These are phyloP conservation scores for Puccinellia tenuiflora DNA, from an alignment of 176 grass and related monocot genomes.

Conservation along the genomic window DNA sequence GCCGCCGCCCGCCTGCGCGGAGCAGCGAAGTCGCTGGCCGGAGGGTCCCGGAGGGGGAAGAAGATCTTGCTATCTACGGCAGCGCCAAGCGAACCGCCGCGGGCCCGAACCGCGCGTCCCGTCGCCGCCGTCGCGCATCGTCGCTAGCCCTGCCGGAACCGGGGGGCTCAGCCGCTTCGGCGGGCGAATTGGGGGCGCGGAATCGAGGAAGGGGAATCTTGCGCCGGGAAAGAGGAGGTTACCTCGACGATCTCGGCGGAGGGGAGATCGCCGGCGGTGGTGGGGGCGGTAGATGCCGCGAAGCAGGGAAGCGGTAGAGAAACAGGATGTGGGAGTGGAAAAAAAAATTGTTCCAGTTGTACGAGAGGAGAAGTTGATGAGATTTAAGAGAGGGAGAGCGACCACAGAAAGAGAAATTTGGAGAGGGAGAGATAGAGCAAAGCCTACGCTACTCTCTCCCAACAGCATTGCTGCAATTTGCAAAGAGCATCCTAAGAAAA, in stretches of 20 bases:
- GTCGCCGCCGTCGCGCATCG: not conserved
- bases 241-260: slow-evolving; percentile 22
- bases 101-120: not conserved
- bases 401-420: not conserved
- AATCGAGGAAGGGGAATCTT: not conserved
- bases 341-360: not conserved
- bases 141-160: not conserved
- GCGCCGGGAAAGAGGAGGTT: not conserved
- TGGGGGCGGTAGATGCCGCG: slow-evolving; percentile 31
- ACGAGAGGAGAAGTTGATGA: slow-evolving; percentile 11
- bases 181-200: not conserved
- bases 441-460: not conserved
- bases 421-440: not conserved
- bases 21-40: not conserved
- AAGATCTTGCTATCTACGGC: slow-evolving; percentile 5
- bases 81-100: not conserved
- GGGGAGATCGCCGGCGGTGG: not conserved
- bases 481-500: not conserved
- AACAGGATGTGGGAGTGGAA: not conserved
- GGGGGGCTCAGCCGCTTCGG: not conserved
- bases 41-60: not conserved
- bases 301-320: not conserved
- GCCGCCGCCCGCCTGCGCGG: not conserved
- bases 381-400: slow-evolving; percentile 22
- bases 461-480: not conserved